phyloP scores from a whole-genome alignment of 176 grass and related monocot species.

The Oryza officinalis region DNA sequence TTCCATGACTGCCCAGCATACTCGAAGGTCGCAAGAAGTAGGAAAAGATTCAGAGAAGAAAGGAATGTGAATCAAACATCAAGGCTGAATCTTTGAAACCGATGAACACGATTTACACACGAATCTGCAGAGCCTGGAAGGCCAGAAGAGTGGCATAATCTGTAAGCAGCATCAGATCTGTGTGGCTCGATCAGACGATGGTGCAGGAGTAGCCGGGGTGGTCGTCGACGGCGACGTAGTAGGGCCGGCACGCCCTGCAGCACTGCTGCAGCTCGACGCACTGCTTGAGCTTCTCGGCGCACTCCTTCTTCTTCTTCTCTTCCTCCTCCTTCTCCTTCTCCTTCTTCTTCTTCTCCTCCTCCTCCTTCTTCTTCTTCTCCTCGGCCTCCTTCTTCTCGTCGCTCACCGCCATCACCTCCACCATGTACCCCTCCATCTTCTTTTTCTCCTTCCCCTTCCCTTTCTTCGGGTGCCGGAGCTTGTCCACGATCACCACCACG shows the following conservation, averaged over 20 bases:
- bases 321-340: constrained; percentile 31
- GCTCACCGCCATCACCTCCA: constrained; percentile 41
- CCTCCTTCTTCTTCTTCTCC: constrained; percentile 43
- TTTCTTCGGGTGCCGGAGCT: constrained; percentile 19
- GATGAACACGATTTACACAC: background rate
- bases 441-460: background rate
- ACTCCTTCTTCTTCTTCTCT: constrained; percentile 21
- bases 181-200: constrained; percentile 32
- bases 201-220: constrained; percentile 30
- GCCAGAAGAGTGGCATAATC: background rate
- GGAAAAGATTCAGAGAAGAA: constrained; percentile 16
- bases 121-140: constrained; percentile 2
- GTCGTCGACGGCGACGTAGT: constrained; percentile 46
- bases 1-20: background rate
- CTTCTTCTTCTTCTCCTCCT: constrained; percentile 48
- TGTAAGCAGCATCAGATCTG: constrained; percentile 19
- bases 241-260: constrained; percentile 29
- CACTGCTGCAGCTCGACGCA: background rate
- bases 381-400: constrained; percentile 59
- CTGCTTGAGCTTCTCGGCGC: background rate
- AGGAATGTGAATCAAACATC: background rate
- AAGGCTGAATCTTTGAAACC: constrained; percentile 12
- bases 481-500: constrained; percentile 46
- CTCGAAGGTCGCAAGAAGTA: constrained; percentile 9
- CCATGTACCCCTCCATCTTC: constrained; percentile 38